Evolutionary conservation across 768 basidiomycete genomes (phyloP), one percentile per base, ranked within the genome.

Genomic region (Boletus coccyginus): DNA sequence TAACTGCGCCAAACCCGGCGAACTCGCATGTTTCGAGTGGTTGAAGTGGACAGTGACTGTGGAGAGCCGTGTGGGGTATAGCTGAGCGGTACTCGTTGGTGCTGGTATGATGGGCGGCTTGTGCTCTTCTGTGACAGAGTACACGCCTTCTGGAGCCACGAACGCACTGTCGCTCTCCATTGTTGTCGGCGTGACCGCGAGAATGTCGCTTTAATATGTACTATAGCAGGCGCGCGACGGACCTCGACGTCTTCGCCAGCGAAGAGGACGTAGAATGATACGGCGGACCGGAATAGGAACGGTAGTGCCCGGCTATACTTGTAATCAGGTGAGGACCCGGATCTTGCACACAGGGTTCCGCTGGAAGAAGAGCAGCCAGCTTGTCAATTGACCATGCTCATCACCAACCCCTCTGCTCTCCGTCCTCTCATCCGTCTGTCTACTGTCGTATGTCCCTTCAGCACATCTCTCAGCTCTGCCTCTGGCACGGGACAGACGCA

Each of bases 61-160:
- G 51, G 85, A 83, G 38, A 91, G 75, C 38, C 77, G 81, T 53
- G 90, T 84, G 9, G 90, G 86, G 66, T 80, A 83, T 13, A 68
- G 63, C 62, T 57, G 74, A 32, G 71, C 60, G 47, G 63, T 64
- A 54, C 67, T 67, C 45, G 74, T 66, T 45, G 73, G 72, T 50
- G 73, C 72, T 58, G 80, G 78, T 47, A 75, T 62, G 35, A 75
- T 68, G 43, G 79, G 74, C 0, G 88, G 85, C 70, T 86, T 91
- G 78, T 90, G 86, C 66, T 93, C 92, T 63, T 93, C 92, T 17
- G 87, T 90, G 68, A 92, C 82, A 27, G 90, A 87, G 76, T 94
- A 94, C 42, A 93, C 90, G 62, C 92, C 92, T 72, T 94, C 92
- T 50, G 92, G 92, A 35, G 92, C 91, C 44, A 92, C 87, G 72